Evolutionary conservation across 225 moss, liverwort and hornwort species (phyloP).

Genomic region (Thuidium tamariscinum): DNA sequence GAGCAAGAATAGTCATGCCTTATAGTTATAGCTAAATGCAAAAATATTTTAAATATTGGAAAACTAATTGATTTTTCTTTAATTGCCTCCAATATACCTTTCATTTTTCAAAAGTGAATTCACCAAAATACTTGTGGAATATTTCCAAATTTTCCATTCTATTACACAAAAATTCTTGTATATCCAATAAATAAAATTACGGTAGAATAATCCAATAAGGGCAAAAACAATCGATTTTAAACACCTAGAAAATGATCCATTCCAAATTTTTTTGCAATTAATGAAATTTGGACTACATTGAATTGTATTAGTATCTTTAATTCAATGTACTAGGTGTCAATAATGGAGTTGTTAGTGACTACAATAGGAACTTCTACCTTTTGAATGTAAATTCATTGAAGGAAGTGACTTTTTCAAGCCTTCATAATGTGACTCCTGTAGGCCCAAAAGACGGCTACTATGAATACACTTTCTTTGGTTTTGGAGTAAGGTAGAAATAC

Average conservation of each 20-base stretch:
- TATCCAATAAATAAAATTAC: background rate
- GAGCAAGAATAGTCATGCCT: background rate
- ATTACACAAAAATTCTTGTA: background rate
- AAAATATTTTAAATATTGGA: background rate
- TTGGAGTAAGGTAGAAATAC: too few species aligned
- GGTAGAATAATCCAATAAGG: background rate
- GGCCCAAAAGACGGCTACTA: too few species aligned
- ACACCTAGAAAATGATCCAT: background rate
- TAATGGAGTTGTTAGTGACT: too few species aligned
- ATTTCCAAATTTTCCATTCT: background rate
- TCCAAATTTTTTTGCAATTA: background rate
- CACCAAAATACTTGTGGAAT: background rate
- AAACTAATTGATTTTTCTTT: background rate
- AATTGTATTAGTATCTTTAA: background rate
- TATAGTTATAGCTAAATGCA: too few species aligned
- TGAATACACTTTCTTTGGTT: too few species aligned
- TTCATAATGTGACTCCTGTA: too few species aligned
- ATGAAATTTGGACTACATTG: background rate
- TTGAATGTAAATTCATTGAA: background rate
- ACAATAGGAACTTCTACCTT: background rate
- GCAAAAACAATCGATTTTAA: background rate
- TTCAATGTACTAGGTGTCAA: fast-evolving
- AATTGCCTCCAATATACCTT: fast-evolving
- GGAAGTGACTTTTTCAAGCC: too few species aligned
- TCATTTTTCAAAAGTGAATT: background rate